Evolutionary conservation across 2,329 filamentous ascomycete species (phyloP).

Genomic region (Pestalotiopsis sp.): DNA sequence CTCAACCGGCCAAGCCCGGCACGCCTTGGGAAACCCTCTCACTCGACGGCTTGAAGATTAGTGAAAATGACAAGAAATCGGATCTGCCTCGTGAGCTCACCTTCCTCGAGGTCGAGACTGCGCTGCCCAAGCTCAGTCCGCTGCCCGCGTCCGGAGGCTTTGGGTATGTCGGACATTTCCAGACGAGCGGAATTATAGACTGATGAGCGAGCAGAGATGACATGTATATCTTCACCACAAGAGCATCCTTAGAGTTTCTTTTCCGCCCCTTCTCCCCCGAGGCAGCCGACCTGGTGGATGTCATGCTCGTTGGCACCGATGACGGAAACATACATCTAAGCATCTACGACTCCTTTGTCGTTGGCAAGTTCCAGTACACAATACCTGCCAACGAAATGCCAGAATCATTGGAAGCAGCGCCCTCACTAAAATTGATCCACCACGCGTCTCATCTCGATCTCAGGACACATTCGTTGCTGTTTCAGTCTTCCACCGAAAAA

Average conservation of each 20-base stretch:
- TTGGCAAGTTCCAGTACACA: slow-evolving; percentile 64
- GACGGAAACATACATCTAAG: slow-evolving; percentile 73
- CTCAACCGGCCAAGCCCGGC: slow-evolving; percentile 12
- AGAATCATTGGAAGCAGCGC: slow-evolving; percentile 21
- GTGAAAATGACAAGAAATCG: slow-evolving; percentile 30
- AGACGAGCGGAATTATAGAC: slow-evolving; percentile 12
- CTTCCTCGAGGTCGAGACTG: slow-evolving; percentile 73
- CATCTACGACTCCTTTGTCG: slow-evolving; percentile 83
- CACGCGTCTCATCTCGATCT: slow-evolving; percentile 73
- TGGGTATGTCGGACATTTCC: slow-evolving; percentile 47
- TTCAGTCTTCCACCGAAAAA: slow-evolving; percentile 44
- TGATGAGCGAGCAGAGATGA: slow-evolving; percentile 47
- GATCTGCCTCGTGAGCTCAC: slow-evolving; percentile 73
- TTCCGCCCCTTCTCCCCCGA: slow-evolving; percentile 63
- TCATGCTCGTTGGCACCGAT: slow-evolving; percentile 73
- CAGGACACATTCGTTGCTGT: slow-evolving; percentile 75
- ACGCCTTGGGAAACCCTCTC: slow-evolving; percentile 31
- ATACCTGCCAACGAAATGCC: slow-evolving; percentile 24
- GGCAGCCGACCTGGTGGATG: slow-evolving; percentile 73
- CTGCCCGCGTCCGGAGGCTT: slow-evolving; percentile 64
- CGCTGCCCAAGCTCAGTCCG: slow-evolving; percentile 74
- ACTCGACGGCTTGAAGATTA: slow-evolving; percentile 26
- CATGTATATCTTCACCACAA: slow-evolving; percentile 65
- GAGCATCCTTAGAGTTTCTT: slow-evolving; percentile 67
- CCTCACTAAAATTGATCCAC: slow-evolving; percentile 41